These are phyloP conservation scores for Auricularia heimuer DNA, from an alignment of 768 basidiomycete species.

Conservation along the genomic window DNA sequence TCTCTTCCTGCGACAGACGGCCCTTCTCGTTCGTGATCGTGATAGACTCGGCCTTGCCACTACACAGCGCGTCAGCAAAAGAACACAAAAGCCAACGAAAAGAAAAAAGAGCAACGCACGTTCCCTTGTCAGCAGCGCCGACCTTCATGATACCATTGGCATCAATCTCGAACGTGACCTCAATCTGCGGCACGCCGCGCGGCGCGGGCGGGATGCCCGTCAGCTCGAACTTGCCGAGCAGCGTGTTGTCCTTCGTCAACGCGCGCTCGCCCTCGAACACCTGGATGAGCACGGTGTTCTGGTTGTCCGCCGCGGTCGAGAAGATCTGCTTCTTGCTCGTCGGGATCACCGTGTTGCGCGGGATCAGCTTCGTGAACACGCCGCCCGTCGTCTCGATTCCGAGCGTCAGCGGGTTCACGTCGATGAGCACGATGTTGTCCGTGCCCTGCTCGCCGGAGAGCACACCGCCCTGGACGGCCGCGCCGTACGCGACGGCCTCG, in stretches of 20 bases:
- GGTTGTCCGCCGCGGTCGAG: conserved; percentile 16
- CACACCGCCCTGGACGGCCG: conserved; percentile 97
- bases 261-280: conserved; percentile 97
- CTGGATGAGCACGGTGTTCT: conserved; percentile 78
- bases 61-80: conserved; percentile 17
- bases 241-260: conserved; percentile 97
- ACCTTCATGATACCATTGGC: conserved; percentile 96
- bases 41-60: conserved; percentile 79
- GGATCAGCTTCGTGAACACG: conserved; percentile 95
- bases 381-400: conserved; percentile 99
- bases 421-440: conserved; percentile 86
- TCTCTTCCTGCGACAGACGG: conserved; percentile 79
- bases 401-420: conserved; percentile 93
- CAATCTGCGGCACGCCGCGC: conserved; percentile 94
- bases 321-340: conserved; percentile 85
- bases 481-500: conserved; percentile 98
- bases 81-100: neutral
- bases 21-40: conserved; percentile 97
- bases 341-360: conserved; percentile 96
- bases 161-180: conserved; percentile 93
- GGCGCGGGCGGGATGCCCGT: conserved; percentile 89
- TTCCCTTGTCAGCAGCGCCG: conserved; percentile 86
- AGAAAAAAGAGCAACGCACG: conserved; percentile 35
- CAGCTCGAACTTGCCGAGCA: conserved; percentile 94
- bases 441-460: conserved; percentile 90